phyloP scores from a whole-genome alignment of 768 basidiomycete species.

The Omphalotus guepiniiformis region DNA sequence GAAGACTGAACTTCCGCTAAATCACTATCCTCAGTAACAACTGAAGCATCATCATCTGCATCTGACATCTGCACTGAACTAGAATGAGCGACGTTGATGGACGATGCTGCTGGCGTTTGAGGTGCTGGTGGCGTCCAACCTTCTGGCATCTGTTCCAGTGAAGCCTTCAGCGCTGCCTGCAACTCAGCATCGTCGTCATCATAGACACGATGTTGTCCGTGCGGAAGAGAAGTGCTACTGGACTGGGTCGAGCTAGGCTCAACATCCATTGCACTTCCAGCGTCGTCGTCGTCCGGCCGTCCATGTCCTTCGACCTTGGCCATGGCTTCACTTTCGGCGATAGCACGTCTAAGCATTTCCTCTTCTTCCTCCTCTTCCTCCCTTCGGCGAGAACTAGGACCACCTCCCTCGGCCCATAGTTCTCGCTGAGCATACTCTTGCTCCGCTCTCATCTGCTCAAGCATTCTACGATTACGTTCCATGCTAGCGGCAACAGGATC shows the following conservation, averaged over 20 bases:
- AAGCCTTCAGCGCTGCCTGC: slow-evolving; percentile 84
- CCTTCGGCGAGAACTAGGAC: slow-evolving; percentile 27
- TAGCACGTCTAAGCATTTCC: slow-evolving; percentile 49
- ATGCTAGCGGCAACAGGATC: slow-evolving; percentile 67
- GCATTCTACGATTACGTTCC: slow-evolving; percentile 54
- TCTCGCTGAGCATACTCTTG: slow-evolving; percentile 67
- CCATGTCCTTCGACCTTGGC: slow-evolving; percentile 25
- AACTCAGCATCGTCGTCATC: slow-evolving; percentile 87
- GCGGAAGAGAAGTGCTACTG: not conserved
- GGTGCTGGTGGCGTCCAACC: slow-evolving; percentile 39
- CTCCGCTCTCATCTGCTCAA: slow-evolving; percentile 60
- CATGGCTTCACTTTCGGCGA: slow-evolving; percentile 56
- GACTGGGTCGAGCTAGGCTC: slow-evolving; percentile 12
- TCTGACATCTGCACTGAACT: slow-evolving; percentile 13
- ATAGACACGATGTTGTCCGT: slow-evolving; percentile 43
- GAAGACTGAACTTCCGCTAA: slow-evolving; percentile 18
- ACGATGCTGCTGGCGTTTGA: slow-evolving; percentile 7
- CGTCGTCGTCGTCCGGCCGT: slow-evolving; percentile 11
- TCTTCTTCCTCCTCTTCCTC: slow-evolving; percentile 54
- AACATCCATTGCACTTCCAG: slow-evolving; percentile 19
- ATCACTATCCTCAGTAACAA: slow-evolving; percentile 32
- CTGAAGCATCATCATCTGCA: slow-evolving; percentile 32
- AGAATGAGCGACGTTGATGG: not conserved
- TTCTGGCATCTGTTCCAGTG: slow-evolving; percentile 59
- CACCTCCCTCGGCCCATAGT: slow-evolving; percentile 38